These are phyloP conservation scores for Hyaloperonospora brassicae DNA, from an alignment of 352 stramenopile species.

Conservation along the genomic window DNA sequence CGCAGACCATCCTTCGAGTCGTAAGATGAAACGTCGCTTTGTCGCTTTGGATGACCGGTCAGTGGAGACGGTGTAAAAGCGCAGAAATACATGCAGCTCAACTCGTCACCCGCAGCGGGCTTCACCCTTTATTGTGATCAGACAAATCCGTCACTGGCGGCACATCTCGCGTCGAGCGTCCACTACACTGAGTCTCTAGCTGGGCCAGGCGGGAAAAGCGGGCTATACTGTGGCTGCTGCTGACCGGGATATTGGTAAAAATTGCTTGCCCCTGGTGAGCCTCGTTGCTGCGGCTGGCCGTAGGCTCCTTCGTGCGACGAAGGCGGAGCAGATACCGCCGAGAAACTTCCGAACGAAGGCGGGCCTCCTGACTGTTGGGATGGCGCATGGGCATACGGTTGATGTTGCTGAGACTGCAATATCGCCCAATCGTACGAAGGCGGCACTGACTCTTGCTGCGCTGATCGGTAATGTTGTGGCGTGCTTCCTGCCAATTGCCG, in stretches of 20 bases:
- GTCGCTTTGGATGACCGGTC: too few relatives aligned
- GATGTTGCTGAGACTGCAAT: conserved; percentile 28
- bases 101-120: too few relatives aligned
- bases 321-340: conserved; percentile 25
- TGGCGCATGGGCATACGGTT: conserved; percentile 28
- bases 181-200: conserved; percentile 10
- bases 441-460: conserved; percentile 15
- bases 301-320: conserved; percentile 37
- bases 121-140: too few relatives aligned
- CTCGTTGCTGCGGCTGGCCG: conserved; percentile 29
- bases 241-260: conserved; percentile 46
- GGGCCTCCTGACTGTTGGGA: conserved; percentile 33
- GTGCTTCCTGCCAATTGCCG: conserved; percentile 40
- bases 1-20: too few relatives aligned
- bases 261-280: conserved; percentile 20
- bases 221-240: conserved; percentile 23
- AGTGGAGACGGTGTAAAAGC: too few relatives aligned
- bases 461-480: conserved; percentile 33
- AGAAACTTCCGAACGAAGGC: conserved; percentile 20
- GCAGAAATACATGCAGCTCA: too few relatives aligned
- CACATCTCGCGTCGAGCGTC: too few relatives aligned
- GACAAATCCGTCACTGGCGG: too few relatives aligned
- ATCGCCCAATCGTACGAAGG: conserved; percentile 34
- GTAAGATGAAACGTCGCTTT: too few relatives aligned
- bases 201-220: conserved; percentile 14